Base-by-base conservation (phyloP, 805 yeast genomes). In the Candida ascalaphidarum region DNA sequence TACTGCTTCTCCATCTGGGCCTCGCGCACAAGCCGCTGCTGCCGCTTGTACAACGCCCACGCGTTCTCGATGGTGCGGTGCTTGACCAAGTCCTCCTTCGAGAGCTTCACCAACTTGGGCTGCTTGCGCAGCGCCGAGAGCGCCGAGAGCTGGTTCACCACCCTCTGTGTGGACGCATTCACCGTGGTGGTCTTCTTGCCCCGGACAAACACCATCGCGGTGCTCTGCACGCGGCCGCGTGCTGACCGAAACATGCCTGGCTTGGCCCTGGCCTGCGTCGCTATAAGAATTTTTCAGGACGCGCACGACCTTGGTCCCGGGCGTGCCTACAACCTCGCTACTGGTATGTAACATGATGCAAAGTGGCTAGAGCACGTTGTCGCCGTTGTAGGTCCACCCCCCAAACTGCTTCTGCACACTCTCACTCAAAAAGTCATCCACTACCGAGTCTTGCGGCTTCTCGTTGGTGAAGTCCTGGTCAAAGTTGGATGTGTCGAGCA, bases 321-420 rank as follows among this genome's bases (percentile, higher is more conserved):
- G n/a, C n/a, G n/a, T n/a, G n/a, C n/a, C n/a, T n/a, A n/a, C n/a
- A n/a, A n/a, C n/a, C n/a, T n/a, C n/a, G n/a, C n/a, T n/a, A n/a
- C n/a, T n/a, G n/a, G n/a, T n/a, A n/a, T n/a, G n/a, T n/a, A n/a
- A n/a, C n/a, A n/a, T n/a, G n/a, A n/a, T n/a, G n/a, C n/a, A n/a
- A n/a, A n/a, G n/a, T n/a, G n/a, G n/a, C 18, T 31, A 38, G 13
- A 41, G 39, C 17, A 53, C 50, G 11, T 45, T 57, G 27, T 68
- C 77, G 3, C 92, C 94, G 26, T 79, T 83, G 55, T 88, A 89
- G 2, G 97, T 89, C 98, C 98, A 92, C 5, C 98, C 97, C 26
- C 96, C 97, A 65, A 92, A 92, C 58, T 92, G 97, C 50, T 81
- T 77, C 56, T 92, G 98, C n/a, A 92, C 96, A 44, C 88, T 75